Conservation (phyloP, 2,329 filamentous ascomycete species). For the Huntiella bhutanensis region DNA sequence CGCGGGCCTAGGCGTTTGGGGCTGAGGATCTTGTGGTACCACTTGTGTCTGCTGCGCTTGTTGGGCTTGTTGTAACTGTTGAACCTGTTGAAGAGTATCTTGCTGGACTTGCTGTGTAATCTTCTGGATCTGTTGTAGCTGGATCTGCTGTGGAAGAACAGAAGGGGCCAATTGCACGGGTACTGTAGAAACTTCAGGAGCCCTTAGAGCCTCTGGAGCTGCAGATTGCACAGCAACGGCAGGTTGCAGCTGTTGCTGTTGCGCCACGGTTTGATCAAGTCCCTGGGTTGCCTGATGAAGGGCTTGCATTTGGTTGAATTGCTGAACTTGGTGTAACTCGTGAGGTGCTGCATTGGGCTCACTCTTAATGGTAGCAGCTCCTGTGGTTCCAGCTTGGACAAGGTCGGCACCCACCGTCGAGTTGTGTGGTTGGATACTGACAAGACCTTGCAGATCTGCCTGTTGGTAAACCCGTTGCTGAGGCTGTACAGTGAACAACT, state of each 20-base stretch:
- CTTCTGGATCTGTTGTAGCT: not conserved
- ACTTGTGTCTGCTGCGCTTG: slow-evolving; percentile 8
- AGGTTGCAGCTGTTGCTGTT: slow-evolving; percentile 7
- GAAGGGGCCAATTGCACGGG: too few species aligned
- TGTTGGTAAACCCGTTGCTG: slow-evolving; percentile 14
- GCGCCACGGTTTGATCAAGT: slow-evolving; percentile 11
- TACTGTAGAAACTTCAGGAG: too few species aligned
- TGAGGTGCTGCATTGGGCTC: slow-evolving; percentile 6
- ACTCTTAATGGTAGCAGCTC: not conserved
- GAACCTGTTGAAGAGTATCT: slow-evolving; percentile 8
- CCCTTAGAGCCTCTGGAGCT: too few species aligned
- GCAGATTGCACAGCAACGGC: too few species aligned
- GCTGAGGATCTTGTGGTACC: slow-evolving; percentile 9
- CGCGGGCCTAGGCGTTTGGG: slow-evolving; percentile 8
- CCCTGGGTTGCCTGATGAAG: slow-evolving; percentile 16
- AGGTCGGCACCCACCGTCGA: slow-evolving; percentile 13
- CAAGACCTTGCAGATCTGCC: slow-evolving; percentile 18
- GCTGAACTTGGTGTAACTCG: slow-evolving; percentile 14
- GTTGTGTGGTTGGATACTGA: slow-evolving; percentile 15
- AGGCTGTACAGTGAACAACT: slow-evolving; percentile 16
- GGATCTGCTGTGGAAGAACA: not conserved
- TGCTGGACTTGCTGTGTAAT: slow-evolving; percentile 8
- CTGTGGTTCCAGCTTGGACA: slow-evolving; percentile 3
- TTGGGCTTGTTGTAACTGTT: slow-evolving; percentile 13
- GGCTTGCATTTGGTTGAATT: slow-evolving; percentile 15